Percentiles rank a stretch among this genome's conserved stretches.
These are phyloP conservation scores for Boletus subluridellus DNA, from an alignment of 1,284 basidiomycete genomes.

Conservation along the genomic window DNA sequence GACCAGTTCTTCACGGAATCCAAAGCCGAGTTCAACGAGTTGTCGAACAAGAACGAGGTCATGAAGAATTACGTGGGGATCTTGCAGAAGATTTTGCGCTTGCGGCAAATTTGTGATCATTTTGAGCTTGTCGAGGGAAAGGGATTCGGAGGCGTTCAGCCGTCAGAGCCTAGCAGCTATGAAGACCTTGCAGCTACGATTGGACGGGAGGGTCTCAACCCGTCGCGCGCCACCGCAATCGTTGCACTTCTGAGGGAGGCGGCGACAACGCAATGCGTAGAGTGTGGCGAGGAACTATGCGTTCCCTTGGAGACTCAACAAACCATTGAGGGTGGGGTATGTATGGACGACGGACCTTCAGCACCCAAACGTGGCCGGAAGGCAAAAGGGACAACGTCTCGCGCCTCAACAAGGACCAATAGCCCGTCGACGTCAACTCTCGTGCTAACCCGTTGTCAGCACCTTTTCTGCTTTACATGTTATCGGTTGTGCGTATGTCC, in stretches of 20 bases:
- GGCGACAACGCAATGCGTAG: constrained; percentile 82
- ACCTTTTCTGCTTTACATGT: constrained; percentile 84
- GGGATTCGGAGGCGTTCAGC: constrained; percentile 45
- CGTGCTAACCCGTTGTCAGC: constrained; percentile 89
- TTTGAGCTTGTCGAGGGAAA: constrained; percentile 87
- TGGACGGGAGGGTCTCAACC: constrained; percentile 75
- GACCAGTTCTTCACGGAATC: constrained; percentile 84
- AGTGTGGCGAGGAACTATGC: constrained; percentile 80
- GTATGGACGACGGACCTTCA: constrained; percentile 50
- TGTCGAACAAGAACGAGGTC: constrained; percentile 84
- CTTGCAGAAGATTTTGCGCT: constrained; percentile 88
- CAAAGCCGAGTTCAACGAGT: constrained; percentile 85
- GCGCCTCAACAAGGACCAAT: constrained; percentile 64
- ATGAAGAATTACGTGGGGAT: constrained; percentile 99
- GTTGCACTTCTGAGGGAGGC: constrained; percentile 82
- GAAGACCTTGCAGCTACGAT: constrained; percentile 78
- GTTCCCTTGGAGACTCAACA: constrained; percentile 46
- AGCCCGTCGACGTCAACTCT: constrained; percentile 59
- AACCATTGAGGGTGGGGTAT: constrained; percentile 39
- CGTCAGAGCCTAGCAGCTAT: constrained; percentile 47
- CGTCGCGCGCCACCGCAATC: constrained; percentile 70
- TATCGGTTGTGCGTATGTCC: constrained; percentile 75
- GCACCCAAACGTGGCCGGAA: constrained; percentile 63
- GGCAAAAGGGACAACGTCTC: constrained; percentile 52
- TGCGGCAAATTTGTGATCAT: constrained; percentile 98